Percentiles rank a stretch among this genome's conserved stretches.
These are phyloP conservation scores for Chalaropsis ovoidea DNA, from an alignment of 2,329 filamentous ascomycete genomes.

Conservation along the genomic window DNA sequence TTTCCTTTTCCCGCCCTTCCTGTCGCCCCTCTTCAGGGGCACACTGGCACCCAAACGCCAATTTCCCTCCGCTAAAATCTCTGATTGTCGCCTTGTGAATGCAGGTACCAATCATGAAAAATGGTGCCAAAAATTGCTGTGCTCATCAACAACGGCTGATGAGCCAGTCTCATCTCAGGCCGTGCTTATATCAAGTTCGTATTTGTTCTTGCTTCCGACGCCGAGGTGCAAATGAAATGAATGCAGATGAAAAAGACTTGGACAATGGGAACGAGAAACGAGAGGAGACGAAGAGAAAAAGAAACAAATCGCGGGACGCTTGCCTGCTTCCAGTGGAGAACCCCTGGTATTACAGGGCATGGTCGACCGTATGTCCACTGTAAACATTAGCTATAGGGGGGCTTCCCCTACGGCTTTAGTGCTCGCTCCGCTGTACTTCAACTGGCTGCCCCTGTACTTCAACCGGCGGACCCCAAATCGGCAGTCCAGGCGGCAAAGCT, in stretches of 20 bases:
- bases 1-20: neutral
- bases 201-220: neutral
- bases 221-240: neutral
- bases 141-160: neutral
- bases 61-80: neutral
- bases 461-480: no score
- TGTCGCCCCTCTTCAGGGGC: conserved; percentile 6
- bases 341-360: no score
- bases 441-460: neutral
- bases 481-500: no score
- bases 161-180: neutral
- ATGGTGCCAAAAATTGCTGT: neutral
- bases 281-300: neutral
- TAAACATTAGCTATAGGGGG: neutral
- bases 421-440: neutral
- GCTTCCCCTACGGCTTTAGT: neutral
- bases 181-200: conserved; percentile 2
- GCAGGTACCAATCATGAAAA: conserved; percentile 10
- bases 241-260: neutral
- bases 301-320: no score
- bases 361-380: no score
- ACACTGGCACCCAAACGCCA: neutral
- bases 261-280: neutral
- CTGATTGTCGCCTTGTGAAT: neutral
- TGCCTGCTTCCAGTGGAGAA: no score